Conservation (phyloP, 225 moss, liverwort and hornwort genomes). For the Pseudoscleropodium purum region DNA sequence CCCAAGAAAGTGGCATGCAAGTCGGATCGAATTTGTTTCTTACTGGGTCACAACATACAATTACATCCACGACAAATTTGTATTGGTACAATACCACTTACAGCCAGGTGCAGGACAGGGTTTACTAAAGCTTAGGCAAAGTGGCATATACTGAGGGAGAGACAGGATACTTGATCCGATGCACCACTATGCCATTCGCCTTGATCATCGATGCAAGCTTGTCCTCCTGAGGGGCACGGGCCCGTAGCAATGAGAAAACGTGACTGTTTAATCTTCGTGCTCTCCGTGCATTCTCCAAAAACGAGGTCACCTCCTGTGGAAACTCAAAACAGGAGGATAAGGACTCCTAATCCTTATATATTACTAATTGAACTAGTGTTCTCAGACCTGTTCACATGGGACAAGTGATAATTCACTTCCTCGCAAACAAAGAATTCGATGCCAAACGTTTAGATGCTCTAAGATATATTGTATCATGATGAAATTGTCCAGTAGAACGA, state of each 20-base stretch:
- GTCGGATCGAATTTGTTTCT: background rate
- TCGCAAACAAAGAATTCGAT: background rate
- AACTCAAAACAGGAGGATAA: background rate
- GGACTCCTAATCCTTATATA: background rate
- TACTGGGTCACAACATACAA: constrained; percentile 3
- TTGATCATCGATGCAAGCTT: constrained; percentile 68
- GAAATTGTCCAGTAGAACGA: background rate
- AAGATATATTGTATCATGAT: background rate
- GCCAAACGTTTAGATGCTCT: background rate
- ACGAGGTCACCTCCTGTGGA: constrained; percentile 50
- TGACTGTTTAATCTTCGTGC: constrained; percentile 67
- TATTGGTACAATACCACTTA: constrained; percentile 3
- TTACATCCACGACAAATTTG: constrained; percentile 6
- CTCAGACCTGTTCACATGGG: background rate
- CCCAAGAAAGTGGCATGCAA: background rate
- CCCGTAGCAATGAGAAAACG: constrained; percentile 65
- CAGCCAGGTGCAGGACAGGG: background rate
- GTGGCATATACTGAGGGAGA: constrained; percentile 40
- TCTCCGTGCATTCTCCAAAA: constrained; percentile 68
- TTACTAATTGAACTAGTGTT: background rate
- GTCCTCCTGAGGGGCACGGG: constrained; percentile 65
- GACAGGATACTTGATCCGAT: constrained; percentile 61
- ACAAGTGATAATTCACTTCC: background rate
- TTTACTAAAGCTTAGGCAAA: constrained; percentile 12
- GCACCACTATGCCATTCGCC: constrained; percentile 61